Evolutionary conservation across 2,329 filamentous ascomycete species (phyloP), one percentile per base, ranked within the genome.

Genomic region (Tolypocladium album): DNA sequence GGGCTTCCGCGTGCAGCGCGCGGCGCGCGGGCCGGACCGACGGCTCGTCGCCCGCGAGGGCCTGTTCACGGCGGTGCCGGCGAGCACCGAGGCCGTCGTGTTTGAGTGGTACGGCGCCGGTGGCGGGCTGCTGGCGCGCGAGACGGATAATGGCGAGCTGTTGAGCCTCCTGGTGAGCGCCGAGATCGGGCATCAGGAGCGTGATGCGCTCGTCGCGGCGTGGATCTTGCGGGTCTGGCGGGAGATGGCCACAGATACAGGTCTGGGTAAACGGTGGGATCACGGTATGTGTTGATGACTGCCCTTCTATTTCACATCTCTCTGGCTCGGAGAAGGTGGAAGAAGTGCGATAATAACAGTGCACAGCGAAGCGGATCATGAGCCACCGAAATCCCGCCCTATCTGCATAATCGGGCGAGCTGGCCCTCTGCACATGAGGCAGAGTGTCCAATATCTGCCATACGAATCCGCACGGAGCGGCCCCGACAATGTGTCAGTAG

Each of bases 401-500:
- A 22, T 55, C 50, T 12, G 50, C 50, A 4, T 55, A 13, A 8
- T 13, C 47, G 17, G 27, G 27, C 8, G 27, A 7, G 17, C 17
- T n/a, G 47, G 11, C 27, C 9, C n/a, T 53, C 27, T 20, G 47
- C 17, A 53, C 15, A n/a, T 27, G 9, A 4, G 24, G n/a, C 50
- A 22, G 27, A 36, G 27, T 12, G 3, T 52, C 27, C 24, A 31
- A 1, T 2, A 3, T 34, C 47, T 34, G 15, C 24, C 47, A 8
- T 31, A 27, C 27, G 47, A 52, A n/a, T 12, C 12, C 17, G 4
- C 17, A 8, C 20, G 47, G 12, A n/a, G n/a, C 6, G 17, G 5
- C 4, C 9, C 17, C 31, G 15, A n/a, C 24, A 4, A 38, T 38
- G 12, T 24, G 31, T 76, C 68, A 92, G 72, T 94, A 99, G 61